These are phyloP conservation scores for Yamadazyma philogaea DNA, from an alignment of 805 yeast genomes.

Conservation along the genomic window DNA sequence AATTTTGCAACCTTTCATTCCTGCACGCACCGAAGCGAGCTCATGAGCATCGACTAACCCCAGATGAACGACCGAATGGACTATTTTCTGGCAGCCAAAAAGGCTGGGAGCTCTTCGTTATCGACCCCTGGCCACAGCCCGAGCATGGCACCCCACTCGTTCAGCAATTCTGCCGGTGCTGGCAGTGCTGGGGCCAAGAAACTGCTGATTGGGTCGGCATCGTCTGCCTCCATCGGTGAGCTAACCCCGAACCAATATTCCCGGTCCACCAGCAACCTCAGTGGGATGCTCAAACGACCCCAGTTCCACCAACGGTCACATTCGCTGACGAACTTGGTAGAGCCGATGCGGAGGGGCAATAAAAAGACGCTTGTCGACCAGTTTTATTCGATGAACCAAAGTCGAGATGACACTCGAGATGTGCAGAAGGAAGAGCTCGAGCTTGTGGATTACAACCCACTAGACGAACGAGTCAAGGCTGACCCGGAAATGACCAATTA, in stretches of 20 bases:
- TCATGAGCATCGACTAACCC: neutral
- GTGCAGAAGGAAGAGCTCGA: constrained; percentile 7
- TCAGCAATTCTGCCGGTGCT: neutral
- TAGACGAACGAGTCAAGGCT: constrained; percentile 8
- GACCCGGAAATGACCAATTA: constrained; percentile 24
- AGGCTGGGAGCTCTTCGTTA: neutral
- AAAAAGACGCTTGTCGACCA: constrained; percentile 40
- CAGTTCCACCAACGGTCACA: constrained; percentile 7
- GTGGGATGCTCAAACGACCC: neutral
- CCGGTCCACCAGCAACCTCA: constrained; percentile 6
- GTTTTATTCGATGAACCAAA: constrained; percentile 23
- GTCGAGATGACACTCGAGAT: constrained; percentile 9
- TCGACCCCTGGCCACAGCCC: neutral
- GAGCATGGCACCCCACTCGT: neutral
- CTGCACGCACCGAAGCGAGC: neutral
- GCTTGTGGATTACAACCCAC: constrained; percentile 5
- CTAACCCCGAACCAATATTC: neutral
- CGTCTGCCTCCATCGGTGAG: neutral
- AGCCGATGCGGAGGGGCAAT: constrained; percentile 15
- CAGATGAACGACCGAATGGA: neutral
- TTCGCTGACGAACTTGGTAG: constrained; percentile 7
- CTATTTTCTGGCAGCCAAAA: neutral
- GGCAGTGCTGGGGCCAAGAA: neutral
- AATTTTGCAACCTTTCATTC: neutral
- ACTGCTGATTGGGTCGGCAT: neutral